Conservation (phyloP, 768 basidiomycete genomes). For the Tricholoma bakamatsutake region DNA sequence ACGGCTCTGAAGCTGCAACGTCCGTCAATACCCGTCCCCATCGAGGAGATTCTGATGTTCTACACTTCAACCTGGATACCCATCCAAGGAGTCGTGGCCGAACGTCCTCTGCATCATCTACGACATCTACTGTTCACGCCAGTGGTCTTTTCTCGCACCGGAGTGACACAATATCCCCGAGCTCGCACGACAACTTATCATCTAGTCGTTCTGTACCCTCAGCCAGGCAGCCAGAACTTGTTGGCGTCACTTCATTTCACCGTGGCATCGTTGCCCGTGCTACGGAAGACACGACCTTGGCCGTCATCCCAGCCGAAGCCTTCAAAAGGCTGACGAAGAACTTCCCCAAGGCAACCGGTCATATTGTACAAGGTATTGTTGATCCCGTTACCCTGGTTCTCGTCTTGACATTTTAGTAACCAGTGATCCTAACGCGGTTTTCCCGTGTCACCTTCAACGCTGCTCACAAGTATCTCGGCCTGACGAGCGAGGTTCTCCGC, state of each 20-base stretch:
- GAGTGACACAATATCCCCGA: constrained; percentile 22
- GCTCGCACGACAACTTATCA: constrained; percentile 16
- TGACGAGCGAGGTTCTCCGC: constrained; percentile 91
- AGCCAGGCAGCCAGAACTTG: constrained; percentile 10
- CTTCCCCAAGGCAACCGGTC: constrained; percentile 94
- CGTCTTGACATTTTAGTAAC: constrained; percentile 7
- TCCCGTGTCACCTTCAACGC: constrained; percentile 97
- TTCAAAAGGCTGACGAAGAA: constrained; percentile 92
- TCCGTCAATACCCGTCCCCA: constrained; percentile 21
- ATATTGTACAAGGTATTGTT: constrained; percentile 81
- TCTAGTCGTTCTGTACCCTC: constrained; percentile 17
- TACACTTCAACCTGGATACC: constrained; percentile 45
- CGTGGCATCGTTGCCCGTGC: constrained; percentile 88
- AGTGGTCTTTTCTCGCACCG: constrained; percentile 24
- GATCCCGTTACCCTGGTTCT: neutral
- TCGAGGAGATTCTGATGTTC: constrained; percentile 60
- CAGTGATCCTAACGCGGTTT: constrained; percentile 92
- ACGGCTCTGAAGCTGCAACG: constrained; percentile 15
- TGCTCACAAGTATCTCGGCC: constrained; percentile 91
- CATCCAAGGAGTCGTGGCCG: constrained; percentile 29
- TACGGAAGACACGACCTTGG: constrained; percentile 88
- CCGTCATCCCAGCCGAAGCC: constrained; percentile 98
- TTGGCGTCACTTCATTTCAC: constrained; percentile 29
- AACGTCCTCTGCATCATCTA: constrained; percentile 59
- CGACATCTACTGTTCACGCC: constrained; percentile 63